phyloP scores from a whole-genome alignment of 768 basidiomycete genomes.

The Phylloporus sp. region DNA sequence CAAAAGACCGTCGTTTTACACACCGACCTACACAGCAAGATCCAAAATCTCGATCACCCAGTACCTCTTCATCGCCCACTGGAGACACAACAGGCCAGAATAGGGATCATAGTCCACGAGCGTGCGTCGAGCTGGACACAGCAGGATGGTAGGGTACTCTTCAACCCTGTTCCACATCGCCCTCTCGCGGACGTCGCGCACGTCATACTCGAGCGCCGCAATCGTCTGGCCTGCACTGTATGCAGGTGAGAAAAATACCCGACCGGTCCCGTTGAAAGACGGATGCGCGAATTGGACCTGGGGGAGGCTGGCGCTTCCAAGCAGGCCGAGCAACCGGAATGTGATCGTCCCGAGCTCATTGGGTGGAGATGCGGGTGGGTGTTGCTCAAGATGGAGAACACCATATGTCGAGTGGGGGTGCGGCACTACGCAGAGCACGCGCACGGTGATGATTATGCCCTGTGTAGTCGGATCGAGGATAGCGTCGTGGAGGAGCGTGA shows the following conservation, averaged over 20 bases:
- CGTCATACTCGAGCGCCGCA: conserved; percentile 11
- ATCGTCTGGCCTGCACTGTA: background rate
- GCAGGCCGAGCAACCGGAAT: conserved; percentile 3
- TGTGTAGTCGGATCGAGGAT: conserved; percentile 2
- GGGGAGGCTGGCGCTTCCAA: background rate
- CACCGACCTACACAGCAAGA: conserved; percentile 4
- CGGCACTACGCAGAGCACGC: background rate
- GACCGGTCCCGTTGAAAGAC: conserved; percentile 14
- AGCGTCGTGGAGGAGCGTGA: conserved; percentile 14
- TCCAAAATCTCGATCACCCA: conserved; percentile 14
- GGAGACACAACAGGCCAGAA: conserved; percentile 15
- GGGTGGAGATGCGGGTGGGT: background rate
- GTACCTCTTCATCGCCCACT: background rate
- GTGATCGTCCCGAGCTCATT: conserved; percentile 5
- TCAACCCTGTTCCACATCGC: background rate
- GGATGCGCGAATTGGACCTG: background rate
- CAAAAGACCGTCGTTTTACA: too few relatives aligned
- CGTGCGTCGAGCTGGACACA: background rate
- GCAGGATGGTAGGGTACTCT: conserved; percentile 6
- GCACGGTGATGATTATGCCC: conserved; percentile 10
- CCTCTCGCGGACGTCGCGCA: too few relatives aligned
- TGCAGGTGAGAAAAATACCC: conserved; percentile 7
- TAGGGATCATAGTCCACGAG: conserved; percentile 22
- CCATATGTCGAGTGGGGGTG: conserved; percentile 6
- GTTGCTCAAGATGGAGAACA: conserved; percentile 8